These are phyloP conservation scores for Candida germanica DNA, from an alignment of 805 yeast species.

Conservation along the genomic window DNA sequence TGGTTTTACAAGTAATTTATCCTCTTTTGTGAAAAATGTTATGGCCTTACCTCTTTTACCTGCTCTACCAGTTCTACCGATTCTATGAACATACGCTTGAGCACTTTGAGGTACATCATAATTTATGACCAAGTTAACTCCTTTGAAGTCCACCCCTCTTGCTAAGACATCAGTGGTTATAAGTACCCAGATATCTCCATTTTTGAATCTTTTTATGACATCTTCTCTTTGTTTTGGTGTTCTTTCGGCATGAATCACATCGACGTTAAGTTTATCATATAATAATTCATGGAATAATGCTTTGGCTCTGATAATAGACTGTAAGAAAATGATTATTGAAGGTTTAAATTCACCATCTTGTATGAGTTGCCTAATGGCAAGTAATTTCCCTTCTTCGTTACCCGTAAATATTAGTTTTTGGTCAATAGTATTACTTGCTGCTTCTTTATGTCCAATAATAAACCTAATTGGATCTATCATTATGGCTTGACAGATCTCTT, in stretches of 20 bases:
- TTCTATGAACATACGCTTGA: constrained; percentile 94
- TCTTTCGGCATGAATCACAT: constrained; percentile 93
- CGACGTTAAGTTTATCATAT: constrained; percentile 90
- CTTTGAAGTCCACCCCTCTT: constrained; percentile 96
- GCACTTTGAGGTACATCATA: constrained; percentile 95
- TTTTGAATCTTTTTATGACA: constrained; percentile 77
- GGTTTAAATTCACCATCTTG: constrained; percentile 84
- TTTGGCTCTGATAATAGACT: constrained; percentile 89
- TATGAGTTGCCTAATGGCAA: constrained; percentile 87
- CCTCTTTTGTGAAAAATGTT: constrained; percentile 92
- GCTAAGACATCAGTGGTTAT: constrained; percentile 95
- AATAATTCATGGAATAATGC: constrained; percentile 90
- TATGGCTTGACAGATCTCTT: constrained; percentile 78
- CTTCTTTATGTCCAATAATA: constrained; percentile 90
- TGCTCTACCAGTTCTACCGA: constrained; percentile 98
- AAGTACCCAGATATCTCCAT: constrained; percentile 92
- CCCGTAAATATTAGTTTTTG: constrained; percentile 87
- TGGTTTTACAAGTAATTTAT: constrained; percentile 68
- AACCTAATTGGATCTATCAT: constrained; percentile 86
- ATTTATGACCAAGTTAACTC: constrained; percentile 89
- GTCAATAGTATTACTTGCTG: constrained; percentile 79
- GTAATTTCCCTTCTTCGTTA: constrained; percentile 89
- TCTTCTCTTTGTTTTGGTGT: constrained; percentile 84
- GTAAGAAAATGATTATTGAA: constrained; percentile 88
- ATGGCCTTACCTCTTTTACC: constrained; percentile 84